phyloP scores from a whole-genome alignment of 2,329 filamentous ascomycete genomes.

The Neonectria magnoliae region DNA sequence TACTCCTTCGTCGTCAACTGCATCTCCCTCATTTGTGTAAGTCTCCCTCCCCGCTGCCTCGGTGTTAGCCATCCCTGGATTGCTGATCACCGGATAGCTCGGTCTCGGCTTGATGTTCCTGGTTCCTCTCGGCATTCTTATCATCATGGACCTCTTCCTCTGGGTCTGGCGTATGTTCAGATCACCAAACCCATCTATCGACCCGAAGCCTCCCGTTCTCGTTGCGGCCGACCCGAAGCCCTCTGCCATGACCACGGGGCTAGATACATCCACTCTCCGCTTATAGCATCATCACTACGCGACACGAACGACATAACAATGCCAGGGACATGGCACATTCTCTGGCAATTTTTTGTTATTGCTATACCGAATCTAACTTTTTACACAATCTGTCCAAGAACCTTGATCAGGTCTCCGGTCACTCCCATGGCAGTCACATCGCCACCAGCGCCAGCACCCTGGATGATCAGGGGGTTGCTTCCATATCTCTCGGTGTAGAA shows the following conservation, averaged over 20 bases:
- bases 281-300: slow-evolving; percentile 24
- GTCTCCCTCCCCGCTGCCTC: slow-evolving; percentile 27
- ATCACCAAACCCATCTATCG: slow-evolving; percentile 24
- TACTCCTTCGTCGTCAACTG: slow-evolving; percentile 48
- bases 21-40: slow-evolving; percentile 53
- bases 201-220: slow-evolving; percentile 27
- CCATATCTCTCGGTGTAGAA: slow-evolving; percentile 98
- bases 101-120: slow-evolving; percentile 58
- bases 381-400: slow-evolving; percentile 74
- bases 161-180: slow-evolving; percentile 60
- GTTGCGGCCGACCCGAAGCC: slow-evolving; percentile 33
- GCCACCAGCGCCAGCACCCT: slow-evolving; percentile 92
- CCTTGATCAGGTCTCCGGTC: slow-evolving; percentile 91
- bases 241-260: slow-evolving; percentile 36
- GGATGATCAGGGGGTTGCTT: slow-evolving; percentile 88
- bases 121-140: slow-evolving; percentile 57
- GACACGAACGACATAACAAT: slow-evolving; percentile 15
- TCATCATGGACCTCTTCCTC: slow-evolving; percentile 61
- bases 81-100: slow-evolving; percentile 47
- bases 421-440: slow-evolving; percentile 99
- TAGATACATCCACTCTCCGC: slow-evolving; percentile 34
- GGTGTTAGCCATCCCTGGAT: slow-evolving; percentile 3
- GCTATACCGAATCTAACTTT: slow-evolving; percentile 28
- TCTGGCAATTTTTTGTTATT: slow-evolving; percentile 36
- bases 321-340: slow-evolving; percentile 6